Evolutionary conservation across 2,329 filamentous ascomycete genomes (phyloP).

Genomic region (Plenodomus biglobosus): DNA sequence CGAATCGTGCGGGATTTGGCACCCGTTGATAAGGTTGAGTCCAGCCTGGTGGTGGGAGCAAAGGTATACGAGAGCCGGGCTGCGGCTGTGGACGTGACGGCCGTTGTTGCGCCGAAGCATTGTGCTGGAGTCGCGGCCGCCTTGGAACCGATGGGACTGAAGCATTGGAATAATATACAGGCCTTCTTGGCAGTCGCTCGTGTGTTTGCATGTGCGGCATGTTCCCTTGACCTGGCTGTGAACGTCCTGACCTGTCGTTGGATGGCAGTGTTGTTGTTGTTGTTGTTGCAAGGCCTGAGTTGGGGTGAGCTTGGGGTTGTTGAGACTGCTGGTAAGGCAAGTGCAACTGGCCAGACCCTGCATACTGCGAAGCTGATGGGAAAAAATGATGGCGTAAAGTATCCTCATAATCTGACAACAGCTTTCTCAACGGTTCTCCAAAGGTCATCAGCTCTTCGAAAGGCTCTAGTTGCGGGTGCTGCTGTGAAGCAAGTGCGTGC

Average conservation of each 20-base stretch:
- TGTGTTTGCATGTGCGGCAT: not conserved
- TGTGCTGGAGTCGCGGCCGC: not conserved
- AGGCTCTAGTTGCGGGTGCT: not conserved
- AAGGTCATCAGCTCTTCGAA: not conserved
- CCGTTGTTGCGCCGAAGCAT: not conserved
- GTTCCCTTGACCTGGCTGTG: not conserved
- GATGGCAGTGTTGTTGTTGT: not conserved
- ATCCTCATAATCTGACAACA: not conserved
- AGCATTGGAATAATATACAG: not conserved
- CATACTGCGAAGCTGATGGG: not conserved
- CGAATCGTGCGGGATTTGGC: conserved; percentile 51
- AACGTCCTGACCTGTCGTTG: not conserved
- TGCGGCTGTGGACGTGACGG: not conserved
- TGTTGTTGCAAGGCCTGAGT: not conserved
- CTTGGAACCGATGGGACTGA: not conserved
- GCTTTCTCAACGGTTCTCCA: not conserved
- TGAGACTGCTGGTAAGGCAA: not conserved
- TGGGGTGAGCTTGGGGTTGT: not conserved
- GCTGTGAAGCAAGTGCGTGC: not conserved
- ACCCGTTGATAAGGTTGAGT: conserved; percentile 43
- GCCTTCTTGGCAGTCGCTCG: not conserved
- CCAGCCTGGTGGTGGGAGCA: conserved; percentile 43
- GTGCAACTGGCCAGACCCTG: not conserved
- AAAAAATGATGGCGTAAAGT: not conserved
- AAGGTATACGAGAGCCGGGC: not conserved